Evolutionary conservation across 106 monocot species (phyloP), one percentile per base, ranked within the genome.

Genomic region (Platanthera zijinensis): DNA sequence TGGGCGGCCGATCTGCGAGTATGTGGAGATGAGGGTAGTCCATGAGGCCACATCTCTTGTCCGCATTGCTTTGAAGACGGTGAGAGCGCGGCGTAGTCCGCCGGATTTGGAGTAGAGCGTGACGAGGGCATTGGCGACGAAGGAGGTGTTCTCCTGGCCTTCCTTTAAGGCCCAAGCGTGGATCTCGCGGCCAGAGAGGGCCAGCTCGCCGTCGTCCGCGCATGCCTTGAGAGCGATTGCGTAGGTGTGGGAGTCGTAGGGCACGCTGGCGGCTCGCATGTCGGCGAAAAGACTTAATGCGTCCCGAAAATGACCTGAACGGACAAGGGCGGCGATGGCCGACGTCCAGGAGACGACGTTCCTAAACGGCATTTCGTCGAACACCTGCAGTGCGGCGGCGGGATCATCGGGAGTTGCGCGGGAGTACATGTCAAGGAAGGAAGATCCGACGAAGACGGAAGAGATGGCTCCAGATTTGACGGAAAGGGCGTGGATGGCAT

Each of bases 331-430:
- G 30, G 90, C 80, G 39, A 95, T 78, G 12, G 82, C 80, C 5
- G 89, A 78, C 2, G 89, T 95, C 87, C 89, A 95, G 6, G 89
- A 78, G 75, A 95, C 95, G 21, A 86, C 87, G 76, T 92, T 95
- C 45, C 75, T 77, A 0, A 22, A 6, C 12, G 80, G 86, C 92
- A 88, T 92, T 53, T 95, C 92, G 66, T 84, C 78, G 86, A 95
- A 92, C 53, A 95, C 64, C 73, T 83, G 69, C 19, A 95, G 57
- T 48, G 88, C 83, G 3, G 57, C 48, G 5, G 18, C 10, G 11
- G 82, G 21, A 10, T 72, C 45, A 5, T 59, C 51, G 3, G 10
- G 45, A 13, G 77, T 77, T 2, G 69, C 21, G 48, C 85, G 86
- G 5, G 90, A 80, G 61, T 95, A 92, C 77, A 84, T 82, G 68